Conservation (phyloP, 805 yeast genomes). For the Kodamaea laetipori region DNA sequence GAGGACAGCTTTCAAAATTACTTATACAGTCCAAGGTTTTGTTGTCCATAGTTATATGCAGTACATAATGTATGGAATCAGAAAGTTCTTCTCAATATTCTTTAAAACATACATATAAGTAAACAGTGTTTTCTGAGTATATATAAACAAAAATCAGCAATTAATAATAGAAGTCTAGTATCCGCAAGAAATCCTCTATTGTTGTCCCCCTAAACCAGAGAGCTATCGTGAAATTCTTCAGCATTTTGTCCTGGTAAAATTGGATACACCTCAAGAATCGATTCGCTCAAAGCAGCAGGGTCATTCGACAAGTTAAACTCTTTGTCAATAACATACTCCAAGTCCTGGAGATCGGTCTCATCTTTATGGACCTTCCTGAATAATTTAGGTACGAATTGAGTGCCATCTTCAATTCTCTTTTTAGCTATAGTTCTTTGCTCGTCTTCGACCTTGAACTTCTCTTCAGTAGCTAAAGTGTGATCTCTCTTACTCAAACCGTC, state of each 20-base stretch:
- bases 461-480: conserved; percentile 83
- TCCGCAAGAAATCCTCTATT: too few relatives aligned
- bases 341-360: conserved; percentile 34
- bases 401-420: conserved; percentile 74
- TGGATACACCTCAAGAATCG: conserved; percentile 69
- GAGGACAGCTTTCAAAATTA: too few relatives aligned
- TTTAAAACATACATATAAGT: too few relatives aligned
- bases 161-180: conserved; percentile 4
- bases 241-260: conserved; percentile 80
- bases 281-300: conserved; percentile 54
- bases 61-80: background rate
- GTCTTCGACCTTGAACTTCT: conserved; percentile 84
- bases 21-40: too few relatives aligned
- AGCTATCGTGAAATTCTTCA: conserved; percentile 51
- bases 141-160: background rate
- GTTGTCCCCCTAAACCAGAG: too few relatives aligned
- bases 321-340: conserved; percentile 69
- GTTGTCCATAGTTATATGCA: conserved; percentile 9
- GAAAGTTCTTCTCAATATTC: too few relatives aligned
- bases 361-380: conserved; percentile 51
- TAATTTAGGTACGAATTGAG: conserved; percentile 76
- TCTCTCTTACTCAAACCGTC: conserved; percentile 78
- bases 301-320: conserved; percentile 51
- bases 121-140: too few relatives aligned
- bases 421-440: conserved; percentile 77